phyloP scores from a whole-genome alignment of 2,329 filamentous ascomycete species.

The Calonectria montana region DNA sequence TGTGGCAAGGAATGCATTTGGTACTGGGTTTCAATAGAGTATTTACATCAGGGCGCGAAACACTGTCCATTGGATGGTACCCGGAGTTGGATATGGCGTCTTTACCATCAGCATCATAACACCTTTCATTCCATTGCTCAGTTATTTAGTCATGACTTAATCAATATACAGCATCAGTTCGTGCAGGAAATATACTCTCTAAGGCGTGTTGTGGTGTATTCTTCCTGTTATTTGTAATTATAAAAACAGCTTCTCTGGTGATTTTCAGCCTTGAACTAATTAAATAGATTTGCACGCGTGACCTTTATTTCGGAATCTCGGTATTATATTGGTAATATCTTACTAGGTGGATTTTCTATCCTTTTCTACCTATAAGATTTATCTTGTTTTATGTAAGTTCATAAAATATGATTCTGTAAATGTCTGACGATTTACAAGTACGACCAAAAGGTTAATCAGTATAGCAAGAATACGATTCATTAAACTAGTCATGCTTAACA shows the following conservation, averaged over 20 bases:
- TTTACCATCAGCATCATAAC: slow-evolving; percentile 8
- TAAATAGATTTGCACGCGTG: background rate
- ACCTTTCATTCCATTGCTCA: slow-evolving; percentile 23
- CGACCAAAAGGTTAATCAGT: background rate
- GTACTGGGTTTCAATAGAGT: too few relatives aligned
- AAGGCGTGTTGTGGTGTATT: slow-evolving; percentile 13
- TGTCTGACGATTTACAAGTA: background rate
- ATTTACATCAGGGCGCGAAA: too few relatives aligned
- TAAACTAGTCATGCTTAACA: background rate
- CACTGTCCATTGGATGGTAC: slow-evolving; percentile 21
- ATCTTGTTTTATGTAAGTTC: slow-evolving; percentile 1
- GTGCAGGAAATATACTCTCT: slow-evolving; percentile 19
- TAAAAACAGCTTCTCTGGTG: background rate
- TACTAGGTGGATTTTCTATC: background rate
- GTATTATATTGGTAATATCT: slow-evolving; percentile 7
- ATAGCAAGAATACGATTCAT: background rate
- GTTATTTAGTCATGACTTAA: slow-evolving; percentile 24
- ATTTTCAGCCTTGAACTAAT: background rate
- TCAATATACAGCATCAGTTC: slow-evolving; percentile 7
- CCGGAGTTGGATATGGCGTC: background rate
- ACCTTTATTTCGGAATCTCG: slow-evolving; percentile 9
- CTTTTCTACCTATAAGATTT: slow-evolving; percentile 11
- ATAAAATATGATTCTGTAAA: too few relatives aligned
- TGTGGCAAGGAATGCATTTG: too few relatives aligned
- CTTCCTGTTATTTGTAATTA: slow-evolving; percentile 4